These are phyloP conservation scores for Suaeda aralocaspica DNA, from an alignment of 148 eudicot species.

Conservation along the genomic window DNA sequence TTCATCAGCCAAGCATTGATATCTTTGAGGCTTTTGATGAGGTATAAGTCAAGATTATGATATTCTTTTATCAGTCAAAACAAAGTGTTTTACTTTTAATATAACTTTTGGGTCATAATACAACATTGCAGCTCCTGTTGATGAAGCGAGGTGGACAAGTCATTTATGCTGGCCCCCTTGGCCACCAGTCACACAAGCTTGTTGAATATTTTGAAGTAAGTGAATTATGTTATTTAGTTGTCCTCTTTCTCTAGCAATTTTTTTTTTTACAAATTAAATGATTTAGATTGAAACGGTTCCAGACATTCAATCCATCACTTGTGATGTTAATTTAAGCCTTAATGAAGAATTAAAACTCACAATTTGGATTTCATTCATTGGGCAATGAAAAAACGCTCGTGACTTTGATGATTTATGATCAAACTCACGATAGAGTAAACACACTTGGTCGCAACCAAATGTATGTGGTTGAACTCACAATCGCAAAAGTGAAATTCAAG, in stretches of 20 bases:
- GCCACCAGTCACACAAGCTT: constrained; percentile 50
- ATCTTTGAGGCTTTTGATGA: constrained; percentile 92
- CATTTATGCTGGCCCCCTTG: constrained; percentile 64
- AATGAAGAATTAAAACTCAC: no score
- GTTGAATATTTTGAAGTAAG: constrained; percentile 67
- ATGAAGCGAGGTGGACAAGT: constrained; percentile 82
- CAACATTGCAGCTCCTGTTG: constrained; percentile 49
- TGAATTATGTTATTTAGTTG: background rate
- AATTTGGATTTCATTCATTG: no score
- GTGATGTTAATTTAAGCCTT: no score
- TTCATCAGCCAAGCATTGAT: constrained; percentile 90
- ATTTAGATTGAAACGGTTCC: no score
- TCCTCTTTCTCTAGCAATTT: background rate
- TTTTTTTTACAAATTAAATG: no score
- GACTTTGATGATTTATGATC: no score
- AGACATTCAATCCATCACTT: no score
- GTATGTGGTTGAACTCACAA: no score
- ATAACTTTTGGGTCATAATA: background rate
- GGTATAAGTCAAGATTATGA: constrained; percentile 25
- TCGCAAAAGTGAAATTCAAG: no score
- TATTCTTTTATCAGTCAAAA: background rate
- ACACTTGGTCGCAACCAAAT: no score
- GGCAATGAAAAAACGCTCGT: no score
- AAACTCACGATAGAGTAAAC: no score
- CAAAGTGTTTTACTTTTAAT: background rate